Percentiles rank a stretch among this genome's conserved stretches.
Conservation (phyloP, 2,329 filamentous ascomycete species). For the Dactylellina haptotyla region DNA sequence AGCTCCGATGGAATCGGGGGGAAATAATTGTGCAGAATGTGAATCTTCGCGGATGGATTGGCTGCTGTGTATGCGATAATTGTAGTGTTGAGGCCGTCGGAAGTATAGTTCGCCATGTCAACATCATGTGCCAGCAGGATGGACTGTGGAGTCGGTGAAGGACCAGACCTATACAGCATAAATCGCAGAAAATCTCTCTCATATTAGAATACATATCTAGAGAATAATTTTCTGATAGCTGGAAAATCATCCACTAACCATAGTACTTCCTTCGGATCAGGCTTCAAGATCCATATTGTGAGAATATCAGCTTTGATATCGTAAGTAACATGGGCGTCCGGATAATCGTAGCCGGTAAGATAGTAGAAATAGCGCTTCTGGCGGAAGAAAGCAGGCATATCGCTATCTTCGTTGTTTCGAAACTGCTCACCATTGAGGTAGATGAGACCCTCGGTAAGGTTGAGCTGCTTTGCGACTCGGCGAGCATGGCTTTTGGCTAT, state of each 20-base stretch:
- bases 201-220: conserved; percentile 67
- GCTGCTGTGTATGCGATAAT: conserved; percentile 59
- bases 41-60: conserved; percentile 42
- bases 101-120: conserved; percentile 73
- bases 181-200: background rate
- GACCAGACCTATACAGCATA: background rate
- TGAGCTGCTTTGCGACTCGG: conserved; percentile 63
- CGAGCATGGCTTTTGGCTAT: conserved; percentile 66
- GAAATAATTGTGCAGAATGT: conserved; percentile 41
- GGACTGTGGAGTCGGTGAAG: background rate
- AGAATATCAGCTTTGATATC: conserved; percentile 71
- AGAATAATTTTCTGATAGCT: conserved; percentile 64
- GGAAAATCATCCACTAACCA: background rate
- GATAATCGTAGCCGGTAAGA: conserved; percentile 66
- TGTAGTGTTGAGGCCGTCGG: conserved; percentile 59
- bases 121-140: conserved; percentile 69
- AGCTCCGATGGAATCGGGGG: conserved; percentile 37
- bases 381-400: conserved; percentile 69
- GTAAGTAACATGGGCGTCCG: conserved; percentile 69
- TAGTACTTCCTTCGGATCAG: background rate
- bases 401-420: conserved; percentile 68
- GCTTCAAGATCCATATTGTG: conserved; percentile 68
- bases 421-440: conserved; percentile 68
- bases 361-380: conserved; percentile 73
- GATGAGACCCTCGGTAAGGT: conserved; percentile 65